Evolutionary conservation across 106 monocot genomes (phyloP).

Genomic region (Acanthochlamys bracteata): DNA sequence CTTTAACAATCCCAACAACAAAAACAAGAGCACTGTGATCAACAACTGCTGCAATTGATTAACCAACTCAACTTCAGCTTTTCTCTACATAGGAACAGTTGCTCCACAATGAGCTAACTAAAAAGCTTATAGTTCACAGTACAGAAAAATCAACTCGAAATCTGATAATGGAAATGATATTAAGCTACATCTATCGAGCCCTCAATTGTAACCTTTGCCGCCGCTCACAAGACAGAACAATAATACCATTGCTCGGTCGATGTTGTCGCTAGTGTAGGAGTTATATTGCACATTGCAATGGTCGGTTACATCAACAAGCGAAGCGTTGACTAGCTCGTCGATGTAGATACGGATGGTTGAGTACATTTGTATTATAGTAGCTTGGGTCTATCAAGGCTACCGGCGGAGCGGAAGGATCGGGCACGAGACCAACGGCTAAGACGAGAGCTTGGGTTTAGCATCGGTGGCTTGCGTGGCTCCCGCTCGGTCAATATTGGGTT

Average conservation of each 20-base stretch:
- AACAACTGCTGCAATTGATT: not conserved
- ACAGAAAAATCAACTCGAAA: conserved; percentile 19
- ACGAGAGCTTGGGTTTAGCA: no score
- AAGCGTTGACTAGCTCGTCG: conserved; percentile 11
- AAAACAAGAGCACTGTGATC: not conserved
- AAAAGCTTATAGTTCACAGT: conserved; percentile 13
- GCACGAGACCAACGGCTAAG: no score
- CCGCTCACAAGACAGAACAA: conserved; percentile 3
- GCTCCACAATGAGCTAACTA: not conserved
- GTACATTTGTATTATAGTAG: no score
- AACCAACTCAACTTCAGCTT: not conserved
- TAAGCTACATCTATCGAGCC: conserved; percentile 30
- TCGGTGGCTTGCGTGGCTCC: no score
- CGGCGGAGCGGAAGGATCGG: no score
- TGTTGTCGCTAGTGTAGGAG: conserved; percentile 19
- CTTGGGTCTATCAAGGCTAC: no score
- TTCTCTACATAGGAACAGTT: conserved; percentile 28
- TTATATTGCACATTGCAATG: conserved; percentile 22
- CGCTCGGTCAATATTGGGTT: no score
- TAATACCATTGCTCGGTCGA: not conserved
- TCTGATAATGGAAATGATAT: conserved; percentile 1
- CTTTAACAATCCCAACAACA: not conserved
- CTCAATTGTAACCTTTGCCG: conserved; percentile 47
- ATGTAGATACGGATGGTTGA: conserved; percentile 13
- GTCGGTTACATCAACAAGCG: conserved; percentile 24